Conservation (phyloP, 768 basidiomycete species). For the Agaricus sinodeliciosus region DNA sequence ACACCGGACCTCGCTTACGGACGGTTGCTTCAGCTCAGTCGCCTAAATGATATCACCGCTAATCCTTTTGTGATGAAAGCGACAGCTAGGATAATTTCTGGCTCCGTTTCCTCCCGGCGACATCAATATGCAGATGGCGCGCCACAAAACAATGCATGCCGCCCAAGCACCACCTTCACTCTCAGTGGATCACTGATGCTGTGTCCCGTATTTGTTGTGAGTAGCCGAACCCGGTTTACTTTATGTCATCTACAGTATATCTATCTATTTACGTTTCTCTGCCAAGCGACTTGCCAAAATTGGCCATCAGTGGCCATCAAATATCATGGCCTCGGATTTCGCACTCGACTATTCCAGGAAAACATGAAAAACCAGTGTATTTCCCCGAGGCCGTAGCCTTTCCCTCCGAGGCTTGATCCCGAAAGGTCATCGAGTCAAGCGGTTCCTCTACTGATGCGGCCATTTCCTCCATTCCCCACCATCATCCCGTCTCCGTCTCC, state of each 20-base stretch:
- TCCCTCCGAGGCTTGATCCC: constrained; percentile 9
- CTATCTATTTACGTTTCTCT: constrained; percentile 4
- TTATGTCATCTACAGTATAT: too few species aligned
- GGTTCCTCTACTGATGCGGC: not conserved
- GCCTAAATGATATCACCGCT: too few species aligned
- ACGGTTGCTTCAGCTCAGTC: too few species aligned
- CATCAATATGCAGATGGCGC: too few species aligned
- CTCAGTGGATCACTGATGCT: too few species aligned
- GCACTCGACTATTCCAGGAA: constrained; percentile 5
- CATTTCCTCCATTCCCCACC: not conserved
- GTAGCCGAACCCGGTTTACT: constrained; percentile 2
- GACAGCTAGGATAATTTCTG: too few species aligned
- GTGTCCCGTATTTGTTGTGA: not conserved
- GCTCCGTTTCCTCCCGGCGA: too few species aligned
- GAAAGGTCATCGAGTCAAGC: constrained; percentile 1
- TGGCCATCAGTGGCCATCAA: not conserved
- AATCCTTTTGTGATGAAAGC: too few species aligned
- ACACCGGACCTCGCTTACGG: too few species aligned
- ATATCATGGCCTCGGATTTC: constrained; percentile 9
- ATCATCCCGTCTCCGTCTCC: not conserved
- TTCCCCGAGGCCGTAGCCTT: constrained; percentile 7
- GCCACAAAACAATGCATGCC: too few species aligned
- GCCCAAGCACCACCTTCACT: too few species aligned
- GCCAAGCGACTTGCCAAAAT: not conserved
- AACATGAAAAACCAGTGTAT: constrained; percentile 6